Percentiles rank a stretch among this genome's conserved stretches.
Evolutionary conservation across 2,329 filamentous ascomycete genomes (phyloP).

Genomic region (Cordyceps fumosorosea): DNA sequence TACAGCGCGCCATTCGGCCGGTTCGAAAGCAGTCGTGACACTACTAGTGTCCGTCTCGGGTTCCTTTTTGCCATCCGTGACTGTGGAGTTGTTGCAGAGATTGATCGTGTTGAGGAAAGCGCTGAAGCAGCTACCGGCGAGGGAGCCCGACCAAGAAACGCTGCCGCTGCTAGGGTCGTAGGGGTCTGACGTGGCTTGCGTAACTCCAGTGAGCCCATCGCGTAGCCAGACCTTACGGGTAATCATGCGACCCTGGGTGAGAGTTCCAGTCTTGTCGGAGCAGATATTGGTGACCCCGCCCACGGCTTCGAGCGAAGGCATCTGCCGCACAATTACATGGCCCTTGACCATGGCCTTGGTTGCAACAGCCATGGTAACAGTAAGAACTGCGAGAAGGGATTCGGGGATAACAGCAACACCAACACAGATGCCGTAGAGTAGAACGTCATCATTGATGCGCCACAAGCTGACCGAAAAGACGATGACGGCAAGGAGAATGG

Average conservation of each 20-base stretch:
- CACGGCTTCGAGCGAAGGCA: constrained; percentile 59
- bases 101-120: constrained; percentile 49
- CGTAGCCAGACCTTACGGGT: constrained; percentile 56
- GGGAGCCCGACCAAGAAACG: constrained; percentile 37
- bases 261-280: constrained; percentile 64
- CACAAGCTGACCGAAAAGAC: constrained; percentile 55
- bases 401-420: constrained; percentile 60
- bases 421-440: constrained; percentile 56
- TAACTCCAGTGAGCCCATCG: constrained; percentile 43
- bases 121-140: constrained; percentile 35
- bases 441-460: constrained; percentile 46
- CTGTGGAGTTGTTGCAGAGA: constrained; percentile 54
- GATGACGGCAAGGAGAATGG: constrained; percentile 52
- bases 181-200: constrained; percentile 50
- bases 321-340: constrained; percentile 59
- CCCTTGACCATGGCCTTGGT: constrained; percentile 58
- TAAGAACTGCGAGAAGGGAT: constrained; percentile 62
- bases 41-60: constrained; percentile 41
- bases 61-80: constrained; percentile 42
- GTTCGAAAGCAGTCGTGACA: constrained; percentile 37
- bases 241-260: constrained; percentile 62
- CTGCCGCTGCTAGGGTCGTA: constrained; percentile 54
- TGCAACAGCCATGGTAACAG: constrained; percentile 63
- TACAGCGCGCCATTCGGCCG: constrained; percentile 48
- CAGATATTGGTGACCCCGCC: constrained; percentile 66